Base-by-base conservation (phyloP, 768 basidiomycete species). In the Filobasidium floriforme region DNA sequence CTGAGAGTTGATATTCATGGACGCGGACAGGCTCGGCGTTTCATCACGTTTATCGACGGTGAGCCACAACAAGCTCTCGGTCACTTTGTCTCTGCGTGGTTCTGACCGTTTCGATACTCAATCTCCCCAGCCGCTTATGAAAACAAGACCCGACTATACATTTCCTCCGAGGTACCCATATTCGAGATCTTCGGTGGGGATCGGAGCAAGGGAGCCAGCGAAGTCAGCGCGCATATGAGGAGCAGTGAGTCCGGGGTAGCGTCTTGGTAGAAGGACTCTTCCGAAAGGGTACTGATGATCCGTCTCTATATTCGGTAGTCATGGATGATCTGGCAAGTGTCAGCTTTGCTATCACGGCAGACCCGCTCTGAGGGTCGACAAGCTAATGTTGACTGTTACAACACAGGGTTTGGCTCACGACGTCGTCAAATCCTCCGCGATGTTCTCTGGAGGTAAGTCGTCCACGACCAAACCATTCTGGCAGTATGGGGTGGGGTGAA, bases 1-100 rank as follows among this genome's bases (percentile, higher is more conserved):
- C 63, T 49, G 32, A n/a, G 32, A 37, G 32, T 37, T 37, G 32
- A 9, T 37, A 9, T 37, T 37, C 9, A 9, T 37, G 32, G 9
- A 37, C 9, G 32, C 4, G 32, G n/a, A 9, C 70, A 90, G 89
- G 93, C 93, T 22, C 83, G 96, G 71, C 82, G 96, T 68, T 98
- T 99, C 76, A 99, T 99, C 75, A 93, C 93, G 0, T 97, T 98
- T 76, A 88, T 99, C 72, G 96, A 99, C 81, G 89, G 89, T 85
- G 62, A 68, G 84, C 82, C 32, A 37, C 32, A 37, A 37, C 3
- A 9, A 37, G 4, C 32, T 37, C 32, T 37, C 32, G 3, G 32
- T 37, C 9, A 37, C 4, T 9, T 37, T 59, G 40, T 41, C 52
- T 61, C 24, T 28, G 22, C 49, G 15, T 12, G 40, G 51, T 51